Evolutionary conservation across 2,329 filamentous ascomycete species (phyloP).

Genomic region (Fusarium verrucosum): DNA sequence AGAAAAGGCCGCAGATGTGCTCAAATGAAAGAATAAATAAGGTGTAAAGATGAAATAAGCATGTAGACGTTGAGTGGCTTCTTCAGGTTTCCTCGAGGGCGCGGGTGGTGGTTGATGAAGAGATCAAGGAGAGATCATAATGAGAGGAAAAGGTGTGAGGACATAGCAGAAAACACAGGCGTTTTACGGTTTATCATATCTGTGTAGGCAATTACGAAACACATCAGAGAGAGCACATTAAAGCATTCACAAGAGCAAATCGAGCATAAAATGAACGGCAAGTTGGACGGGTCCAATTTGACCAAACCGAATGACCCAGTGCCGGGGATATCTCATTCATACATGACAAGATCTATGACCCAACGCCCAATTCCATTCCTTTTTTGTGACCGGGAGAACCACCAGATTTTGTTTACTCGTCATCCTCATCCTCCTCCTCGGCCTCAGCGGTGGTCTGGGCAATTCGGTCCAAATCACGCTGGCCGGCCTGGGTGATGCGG

Average conservation of each 20-base stretch:
- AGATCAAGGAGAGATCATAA: background rate
- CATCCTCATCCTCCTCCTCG: slow-evolving; percentile 72
- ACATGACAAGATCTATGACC: slow-evolving; percentile 53
- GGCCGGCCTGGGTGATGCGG: slow-evolving; percentile 96
- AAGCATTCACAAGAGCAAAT: slow-evolving; percentile 22
- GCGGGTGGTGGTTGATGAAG: background rate
- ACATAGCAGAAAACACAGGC: background rate
- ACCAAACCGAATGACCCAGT: slow-evolving; percentile 52
- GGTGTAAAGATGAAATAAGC: fast-evolving
- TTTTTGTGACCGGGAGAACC: slow-evolving; percentile 28
- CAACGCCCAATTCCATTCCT: slow-evolving; percentile 53
- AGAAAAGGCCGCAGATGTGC: background rate
- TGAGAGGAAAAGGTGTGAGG: background rate
- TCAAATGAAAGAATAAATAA: background rate
- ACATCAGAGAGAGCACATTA: background rate
- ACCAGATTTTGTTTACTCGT: slow-evolving; percentile 66
- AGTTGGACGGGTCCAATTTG: slow-evolving; percentile 48
- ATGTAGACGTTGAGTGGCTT: background rate
- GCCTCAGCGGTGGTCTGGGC: slow-evolving; percentile 82
- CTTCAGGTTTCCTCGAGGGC: background rate
- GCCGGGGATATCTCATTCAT: slow-evolving; percentile 54
- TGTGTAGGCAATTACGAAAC: background rate
- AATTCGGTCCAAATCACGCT: slow-evolving; percentile 98
- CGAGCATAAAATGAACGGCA: slow-evolving; percentile 30
- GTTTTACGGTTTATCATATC: background rate